Evolutionary conservation across 306 rosid genomes (phyloP), one percentile per base, ranked within the genome.

Genomic region (Lotus japonicus): DNA sequence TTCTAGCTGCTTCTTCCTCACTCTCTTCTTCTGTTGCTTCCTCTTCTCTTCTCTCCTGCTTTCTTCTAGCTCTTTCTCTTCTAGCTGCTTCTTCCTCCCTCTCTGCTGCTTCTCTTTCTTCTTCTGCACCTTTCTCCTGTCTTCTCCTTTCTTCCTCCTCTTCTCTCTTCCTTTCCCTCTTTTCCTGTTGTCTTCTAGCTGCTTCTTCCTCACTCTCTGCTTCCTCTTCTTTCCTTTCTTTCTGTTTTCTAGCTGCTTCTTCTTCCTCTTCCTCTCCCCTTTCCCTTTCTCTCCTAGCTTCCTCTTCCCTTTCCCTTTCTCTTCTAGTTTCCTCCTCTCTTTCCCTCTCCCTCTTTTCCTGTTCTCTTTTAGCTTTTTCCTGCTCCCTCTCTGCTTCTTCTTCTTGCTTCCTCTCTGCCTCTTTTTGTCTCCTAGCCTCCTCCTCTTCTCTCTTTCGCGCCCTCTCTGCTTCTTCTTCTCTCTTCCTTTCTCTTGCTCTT

Each of bases 341-440:
- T 58, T 45, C 33, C 66, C 58, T 42, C 4, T 18, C 6, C 11
- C 13, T 42, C 11, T 16, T 18, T 21, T 67, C 28, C 12, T 10
- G 6, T 36, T 64, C 3, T 46, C 55, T 70, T 77, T 84, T 68
- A 79, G 83, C 70, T 55, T 23, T 86, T 65, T 83, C 88, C 21
- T 87, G 83, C 33, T 83, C 88, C 7, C 44, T 33, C 4, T 31
- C 4, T 41, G 6, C 15, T 9, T 51, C 2, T 6, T 2, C 35
- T 12, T 2, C 28, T 66, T n/a, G n/a, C n/a, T 9, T 18, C 77
- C 12, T 2, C 10, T 1, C n/a, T n/a, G n/a, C n/a, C n/a, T n/a
- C 6, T 2, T 33, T 21, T 3, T 21, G 26, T 21, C 31, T 15
- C 19, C 13, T 60, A 26, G 1, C 36, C 2, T 38, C 70, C 9